A percentile compares a stretch with the other conserved stretches of the same genome.
These are phyloP conservation scores for Eruca vesicaria DNA, from an alignment of 441 rosid genomes.

Conservation along the genomic window DNA sequence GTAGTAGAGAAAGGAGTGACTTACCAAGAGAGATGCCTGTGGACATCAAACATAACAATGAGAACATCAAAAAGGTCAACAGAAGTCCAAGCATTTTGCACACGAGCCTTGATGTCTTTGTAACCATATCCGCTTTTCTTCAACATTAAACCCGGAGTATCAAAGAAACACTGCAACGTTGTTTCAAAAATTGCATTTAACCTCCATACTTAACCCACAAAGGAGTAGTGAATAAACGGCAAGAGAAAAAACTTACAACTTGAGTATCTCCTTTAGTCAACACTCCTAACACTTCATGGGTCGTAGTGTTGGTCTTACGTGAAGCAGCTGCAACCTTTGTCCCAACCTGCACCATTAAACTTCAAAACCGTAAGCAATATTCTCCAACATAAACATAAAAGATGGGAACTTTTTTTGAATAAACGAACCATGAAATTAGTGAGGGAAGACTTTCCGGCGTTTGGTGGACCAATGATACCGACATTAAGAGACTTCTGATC, in stretches of 20 bases:
- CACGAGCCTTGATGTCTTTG: slow-evolving; percentile 78
- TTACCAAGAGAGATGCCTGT: slow-evolving; percentile 84
- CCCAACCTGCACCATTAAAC: slow-evolving; percentile 55
- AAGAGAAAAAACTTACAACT: slow-evolving; percentile 58
- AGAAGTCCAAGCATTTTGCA: slow-evolving; percentile 82
- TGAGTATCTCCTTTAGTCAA: slow-evolving; percentile 82
- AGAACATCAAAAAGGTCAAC: slow-evolving; percentile 77
- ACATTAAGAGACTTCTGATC: slow-evolving; percentile 90
- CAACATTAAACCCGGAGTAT: slow-evolving; percentile 85
- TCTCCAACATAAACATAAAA: not conserved
- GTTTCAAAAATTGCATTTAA: not conserved
- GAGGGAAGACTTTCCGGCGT: slow-evolving; percentile 89
- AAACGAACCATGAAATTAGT: slow-evolving; percentile 75
- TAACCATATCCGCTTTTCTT: slow-evolving; percentile 62
- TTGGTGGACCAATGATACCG: slow-evolving; percentile 95
- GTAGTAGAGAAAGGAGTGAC: slow-evolving; percentile 13
- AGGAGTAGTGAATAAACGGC: too few species aligned
- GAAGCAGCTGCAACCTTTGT: slow-evolving; percentile 95
- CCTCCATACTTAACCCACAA: not conserved
- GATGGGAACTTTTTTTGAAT: not conserved
- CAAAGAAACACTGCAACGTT: slow-evolving; percentile 77
- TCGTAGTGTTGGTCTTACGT: slow-evolving; percentile 92
- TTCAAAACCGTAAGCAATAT: not conserved
- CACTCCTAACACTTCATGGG: slow-evolving; percentile 91
- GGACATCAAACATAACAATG: slow-evolving; percentile 87